phyloP scores from a whole-genome alignment of 805 yeast species.

The Hanseniaspora thailandica region DNA sequence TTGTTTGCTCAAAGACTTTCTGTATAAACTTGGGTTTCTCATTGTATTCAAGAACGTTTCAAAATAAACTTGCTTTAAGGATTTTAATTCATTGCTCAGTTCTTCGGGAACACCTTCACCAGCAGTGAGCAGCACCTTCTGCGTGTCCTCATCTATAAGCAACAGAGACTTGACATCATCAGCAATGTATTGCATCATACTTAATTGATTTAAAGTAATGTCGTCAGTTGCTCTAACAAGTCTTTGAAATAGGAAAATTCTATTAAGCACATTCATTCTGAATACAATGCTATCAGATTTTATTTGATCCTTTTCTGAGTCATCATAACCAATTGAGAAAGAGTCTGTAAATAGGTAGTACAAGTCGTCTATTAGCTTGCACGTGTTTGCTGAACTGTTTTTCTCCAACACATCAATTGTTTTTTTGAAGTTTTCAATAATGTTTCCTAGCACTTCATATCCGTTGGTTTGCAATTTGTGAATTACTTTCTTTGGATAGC shows the following conservation, averaged over 20 bases:
- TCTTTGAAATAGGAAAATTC: not conserved
- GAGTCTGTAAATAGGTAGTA: not conserved
- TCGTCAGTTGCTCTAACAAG: not conserved
- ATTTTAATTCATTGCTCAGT: constrained; percentile 37
- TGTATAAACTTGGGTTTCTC: constrained; percentile 70
- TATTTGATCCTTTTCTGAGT: not conserved
- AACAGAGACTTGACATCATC: constrained; percentile 8
- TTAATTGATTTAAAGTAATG: not conserved
- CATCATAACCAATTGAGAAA: not conserved
- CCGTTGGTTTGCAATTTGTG: not conserved
- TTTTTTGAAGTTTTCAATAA: not conserved
- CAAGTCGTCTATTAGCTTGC: not conserved
- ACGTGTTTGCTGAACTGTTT: not conserved
- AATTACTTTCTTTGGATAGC: constrained; percentile 3
- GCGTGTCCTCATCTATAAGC: constrained; percentile 5
- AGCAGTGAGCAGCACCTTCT: not conserved
- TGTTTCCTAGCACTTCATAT: not conserved
- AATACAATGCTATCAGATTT: not conserved
- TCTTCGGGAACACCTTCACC: not conserved
- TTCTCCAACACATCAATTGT: not conserved
- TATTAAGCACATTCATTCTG: constrained; percentile 1
- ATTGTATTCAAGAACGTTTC: constrained; percentile 36
- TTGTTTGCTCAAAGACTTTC: constrained; percentile 57
- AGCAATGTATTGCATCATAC: constrained; percentile 1
- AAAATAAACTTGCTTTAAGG: constrained; percentile 27